These are phyloP conservation scores for Fagus crenata DNA, from an alignment of 306 rosid genomes.

Conservation along the genomic window DNA sequence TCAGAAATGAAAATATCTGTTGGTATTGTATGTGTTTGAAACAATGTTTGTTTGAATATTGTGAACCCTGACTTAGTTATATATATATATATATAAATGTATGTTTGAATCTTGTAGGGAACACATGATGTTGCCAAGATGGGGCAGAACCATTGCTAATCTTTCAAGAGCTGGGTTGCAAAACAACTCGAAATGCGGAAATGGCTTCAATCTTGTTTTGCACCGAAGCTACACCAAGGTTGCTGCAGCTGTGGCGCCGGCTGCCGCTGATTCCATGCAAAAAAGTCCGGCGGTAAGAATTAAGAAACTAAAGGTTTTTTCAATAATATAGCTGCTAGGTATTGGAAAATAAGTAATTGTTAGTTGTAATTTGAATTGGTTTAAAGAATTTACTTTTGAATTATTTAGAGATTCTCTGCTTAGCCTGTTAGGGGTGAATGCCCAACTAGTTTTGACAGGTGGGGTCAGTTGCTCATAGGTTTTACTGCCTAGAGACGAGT, in stretches of 20 bases:
- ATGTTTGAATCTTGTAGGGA: constrained; percentile 8
- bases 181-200: constrained; percentile 26
- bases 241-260: constrained; percentile 30
- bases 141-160: constrained; percentile 51
- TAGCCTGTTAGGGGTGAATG: too few species aligned
- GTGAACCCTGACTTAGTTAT: neutral
- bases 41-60: neutral
- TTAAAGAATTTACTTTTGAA: neutral
- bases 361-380: neutral
- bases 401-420: neutral
- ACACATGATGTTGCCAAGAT: constrained; percentile 59
- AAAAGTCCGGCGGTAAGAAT: constrained; percentile 45
- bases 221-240: constrained; percentile 57
- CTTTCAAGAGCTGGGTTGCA: constrained; percentile 50
- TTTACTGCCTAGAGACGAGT: too few species aligned
- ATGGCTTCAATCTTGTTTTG: constrained; percentile 26
- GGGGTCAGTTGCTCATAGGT: too few species aligned
- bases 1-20: too few species aligned
- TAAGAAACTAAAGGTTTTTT: neutral
- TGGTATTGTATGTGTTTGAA: neutral
- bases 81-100: neutral
- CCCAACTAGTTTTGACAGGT: too few species aligned
- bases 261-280: constrained; percentile 34
- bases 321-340: neutral
- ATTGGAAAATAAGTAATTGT: neutral